Conservation (phyloP, 495 filamentous ascomycete genomes). For the Xylaria intraflava region DNA sequence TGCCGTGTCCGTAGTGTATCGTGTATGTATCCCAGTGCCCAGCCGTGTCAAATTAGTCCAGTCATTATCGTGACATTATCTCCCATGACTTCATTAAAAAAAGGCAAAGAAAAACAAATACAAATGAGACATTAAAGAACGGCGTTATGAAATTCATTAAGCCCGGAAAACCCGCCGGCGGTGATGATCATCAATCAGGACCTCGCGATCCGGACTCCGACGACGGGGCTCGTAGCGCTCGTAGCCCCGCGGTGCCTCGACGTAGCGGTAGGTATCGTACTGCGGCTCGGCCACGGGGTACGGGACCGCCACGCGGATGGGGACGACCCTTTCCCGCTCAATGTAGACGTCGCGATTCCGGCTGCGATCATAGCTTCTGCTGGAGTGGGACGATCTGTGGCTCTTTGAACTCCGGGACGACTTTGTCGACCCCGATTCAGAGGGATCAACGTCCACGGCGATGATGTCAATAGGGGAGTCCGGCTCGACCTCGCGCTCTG, state of each 20-base stretch:
- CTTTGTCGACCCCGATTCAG: conserved; percentile 16
- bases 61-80: neutral
- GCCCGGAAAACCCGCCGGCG: conserved; percentile 22
- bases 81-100: neutral
- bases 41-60: neutral
- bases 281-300: conserved; percentile 28
- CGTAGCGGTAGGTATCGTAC: conserved; percentile 42
- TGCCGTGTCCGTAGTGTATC: neutral
- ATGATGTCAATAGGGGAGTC: conserved; percentile 44
- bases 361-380: conserved; percentile 18
- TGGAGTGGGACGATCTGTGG: conserved; percentile 20
- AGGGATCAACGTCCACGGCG: conserved; percentile 44
- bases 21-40: neutral
- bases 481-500: conserved; percentile 18
- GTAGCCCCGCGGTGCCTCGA: conserved; percentile 35
- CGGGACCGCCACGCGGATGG: conserved; percentile 31
- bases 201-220: conserved; percentile 21
- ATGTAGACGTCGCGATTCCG: conserved; percentile 41
- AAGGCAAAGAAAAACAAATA: neutral
- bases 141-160: neutral
- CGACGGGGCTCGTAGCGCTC: conserved; percentile 22
- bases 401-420: conserved; percentile 23
- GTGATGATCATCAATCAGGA: conserved; percentile 25
- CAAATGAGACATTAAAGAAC: neutral
- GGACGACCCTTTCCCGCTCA: conserved; percentile 40